These are phyloP conservation scores for Pythium grandisporangium DNA, from an alignment of 352 stramenopile species.

Conservation along the genomic window DNA sequence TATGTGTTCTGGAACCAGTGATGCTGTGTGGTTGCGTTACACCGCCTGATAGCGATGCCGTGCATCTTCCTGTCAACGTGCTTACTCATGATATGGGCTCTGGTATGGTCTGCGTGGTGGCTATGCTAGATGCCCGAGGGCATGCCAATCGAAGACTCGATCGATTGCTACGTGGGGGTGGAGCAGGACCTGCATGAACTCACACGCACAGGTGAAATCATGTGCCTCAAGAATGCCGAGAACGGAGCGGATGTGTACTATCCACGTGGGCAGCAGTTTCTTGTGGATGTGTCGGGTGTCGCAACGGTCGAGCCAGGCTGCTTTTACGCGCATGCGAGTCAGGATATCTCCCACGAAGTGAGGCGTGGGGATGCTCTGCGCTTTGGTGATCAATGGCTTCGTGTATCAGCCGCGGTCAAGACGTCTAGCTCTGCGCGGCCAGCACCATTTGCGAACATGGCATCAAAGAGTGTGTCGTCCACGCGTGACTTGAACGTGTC, in stretches of 20 bases:
- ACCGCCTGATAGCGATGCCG: neutral
- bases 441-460: constrained; percentile 54
- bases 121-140: constrained; percentile 78
- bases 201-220: constrained; percentile 64
- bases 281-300: constrained; percentile 67
- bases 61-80: too few relatives aligned
- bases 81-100: too few relatives aligned
- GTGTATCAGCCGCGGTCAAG: constrained; percentile 69
- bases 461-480: constrained; percentile 72
- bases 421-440: constrained; percentile 57
- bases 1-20: constrained; percentile 12
- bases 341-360: constrained; percentile 63
- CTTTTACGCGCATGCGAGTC: constrained; percentile 50
- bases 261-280: constrained; percentile 44
- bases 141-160: constrained; percentile 75
- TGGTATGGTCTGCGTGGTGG: too few relatives aligned
- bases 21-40: neutral
- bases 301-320: constrained; percentile 65
- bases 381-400: constrained; percentile 76
- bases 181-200: constrained; percentile 73
- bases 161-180: constrained; percentile 73
- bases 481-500: constrained; percentile 70
- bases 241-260: constrained; percentile 76
- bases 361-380: constrained; percentile 64
- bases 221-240: constrained; percentile 79